A percentile compares a stretch with the other conserved stretches of the same genome.
phyloP scores from a whole-genome alignment of 1,139 yeast species.

The Pichia kudriavzevii region DNA sequence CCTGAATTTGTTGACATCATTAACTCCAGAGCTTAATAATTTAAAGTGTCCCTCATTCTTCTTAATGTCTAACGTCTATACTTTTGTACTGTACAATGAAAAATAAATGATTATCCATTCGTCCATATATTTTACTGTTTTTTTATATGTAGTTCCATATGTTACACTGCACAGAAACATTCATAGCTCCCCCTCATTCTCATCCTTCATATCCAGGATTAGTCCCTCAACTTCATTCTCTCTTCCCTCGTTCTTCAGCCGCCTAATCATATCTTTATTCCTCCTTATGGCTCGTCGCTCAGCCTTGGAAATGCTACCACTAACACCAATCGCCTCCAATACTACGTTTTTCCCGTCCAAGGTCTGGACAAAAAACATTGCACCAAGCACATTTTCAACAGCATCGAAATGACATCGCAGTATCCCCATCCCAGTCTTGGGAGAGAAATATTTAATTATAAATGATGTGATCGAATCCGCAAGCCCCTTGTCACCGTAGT shows the following conservation, averaged over 20 bases:
- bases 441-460: slow-evolving; percentile 67
- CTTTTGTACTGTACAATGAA: no score
- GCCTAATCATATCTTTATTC: slow-evolving; percentile 2
- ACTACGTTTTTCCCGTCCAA: slow-evolving; percentile 49
- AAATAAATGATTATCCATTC: no score
- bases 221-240: not conserved
- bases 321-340: slow-evolving; percentile 58
- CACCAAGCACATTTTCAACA: slow-evolving; percentile 56
- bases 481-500: slow-evolving; percentile 74
- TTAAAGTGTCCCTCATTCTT: no score
- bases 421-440: slow-evolving; percentile 78
- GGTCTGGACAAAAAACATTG: slow-evolving; percentile 54
- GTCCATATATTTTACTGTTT: no score
- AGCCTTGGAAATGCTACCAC: slow-evolving; percentile 86
- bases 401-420: slow-evolving; percentile 67
- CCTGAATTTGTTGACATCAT: slow-evolving; percentile 95
- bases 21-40: slow-evolving; percentile 78
- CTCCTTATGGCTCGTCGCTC: slow-evolving; percentile 52
- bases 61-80: no score
- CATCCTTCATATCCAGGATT: not conserved
- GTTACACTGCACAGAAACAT: no score
- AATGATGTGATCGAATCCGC: slow-evolving; percentile 49
- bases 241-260: no score
- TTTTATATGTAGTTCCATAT: no score
- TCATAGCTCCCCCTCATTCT: no score